Conservation (phyloP, 257 asterid genomes). For the Capsicum pubescens region DNA sequence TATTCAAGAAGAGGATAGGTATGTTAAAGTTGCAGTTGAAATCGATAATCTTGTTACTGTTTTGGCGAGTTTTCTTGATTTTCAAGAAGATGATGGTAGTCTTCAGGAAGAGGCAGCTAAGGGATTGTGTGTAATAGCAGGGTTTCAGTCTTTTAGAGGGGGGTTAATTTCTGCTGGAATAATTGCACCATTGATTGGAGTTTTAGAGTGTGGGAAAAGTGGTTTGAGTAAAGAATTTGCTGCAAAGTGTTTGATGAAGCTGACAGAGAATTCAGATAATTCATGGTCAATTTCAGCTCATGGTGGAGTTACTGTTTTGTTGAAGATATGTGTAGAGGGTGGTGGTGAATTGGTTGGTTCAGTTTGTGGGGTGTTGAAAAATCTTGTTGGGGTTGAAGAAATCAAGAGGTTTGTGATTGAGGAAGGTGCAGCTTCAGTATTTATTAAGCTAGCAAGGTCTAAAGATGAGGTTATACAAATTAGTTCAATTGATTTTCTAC, state of each 20-base stretch:
- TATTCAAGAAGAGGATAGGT: slow-evolving; percentile 67
- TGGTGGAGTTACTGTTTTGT: slow-evolving; percentile 79
- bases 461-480: slow-evolving; percentile 62
- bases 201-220: slow-evolving; percentile 62
- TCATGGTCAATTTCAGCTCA: slow-evolving; percentile 95
- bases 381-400: slow-evolving; percentile 82
- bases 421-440: slow-evolving; percentile 64
- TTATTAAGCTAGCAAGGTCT: slow-evolving; percentile 58
- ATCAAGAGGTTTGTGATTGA: slow-evolving; percentile 87
- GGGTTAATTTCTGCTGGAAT: slow-evolving; percentile 58
- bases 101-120: slow-evolving; percentile 73
- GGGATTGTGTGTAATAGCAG: slow-evolving; percentile 61
- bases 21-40: slow-evolving; percentile 58
- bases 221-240: slow-evolving; percentile 59
- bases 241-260: slow-evolving; percentile 74
- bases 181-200: slow-evolving; percentile 68
- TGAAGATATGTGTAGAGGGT: slow-evolving; percentile 63
- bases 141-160: slow-evolving; percentile 43
- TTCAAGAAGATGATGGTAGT: slow-evolving; percentile 40
- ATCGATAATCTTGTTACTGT: slow-evolving; percentile 52
- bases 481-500: slow-evolving; percentile 70
- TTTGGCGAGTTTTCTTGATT: slow-evolving; percentile 72
- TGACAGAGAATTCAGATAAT: slow-evolving; percentile 89
- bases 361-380: slow-evolving; percentile 84
- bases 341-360: slow-evolving; percentile 49